Evolutionary conservation across 169 alveolate species (phyloP).

Genomic region (Fabrea salina): DNA sequence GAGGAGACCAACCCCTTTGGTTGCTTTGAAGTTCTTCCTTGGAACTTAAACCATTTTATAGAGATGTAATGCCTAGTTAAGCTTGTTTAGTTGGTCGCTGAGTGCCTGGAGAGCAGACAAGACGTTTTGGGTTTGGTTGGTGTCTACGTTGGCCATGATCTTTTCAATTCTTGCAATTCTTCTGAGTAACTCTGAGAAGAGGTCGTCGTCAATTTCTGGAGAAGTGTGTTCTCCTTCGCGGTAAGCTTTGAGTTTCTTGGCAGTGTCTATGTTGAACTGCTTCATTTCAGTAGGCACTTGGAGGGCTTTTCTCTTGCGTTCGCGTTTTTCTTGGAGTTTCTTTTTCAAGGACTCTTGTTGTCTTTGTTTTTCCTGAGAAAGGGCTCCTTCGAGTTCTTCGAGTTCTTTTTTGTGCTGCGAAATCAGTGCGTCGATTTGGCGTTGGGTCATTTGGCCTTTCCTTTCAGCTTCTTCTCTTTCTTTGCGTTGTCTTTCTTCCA

Average conservation of each 20-base stretch:
- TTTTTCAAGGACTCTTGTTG: not conserved
- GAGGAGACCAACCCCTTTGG: constrained; percentile 30
- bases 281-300: constrained; percentile 16
- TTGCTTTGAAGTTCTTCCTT: not conserved
- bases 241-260: not conserved
- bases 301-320: not conserved
- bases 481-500: not conserved
- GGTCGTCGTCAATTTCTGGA: not conserved
- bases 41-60: constrained; percentile 10
- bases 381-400: not conserved
- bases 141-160: not conserved
- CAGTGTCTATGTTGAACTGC: not conserved
- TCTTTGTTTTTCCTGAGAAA: not conserved
- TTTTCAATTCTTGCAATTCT: not conserved
- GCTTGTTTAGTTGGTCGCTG: not conserved
- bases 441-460: not conserved
- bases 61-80: too few species aligned
- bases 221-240: not conserved
- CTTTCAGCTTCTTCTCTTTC: not conserved
- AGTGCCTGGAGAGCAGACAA: not conserved
- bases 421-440: constrained; percentile 2
- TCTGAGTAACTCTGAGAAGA: not conserved
- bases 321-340: not conserved
- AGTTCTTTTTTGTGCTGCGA: constrained; percentile 14
- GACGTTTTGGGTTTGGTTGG: not conserved